These are phyloP conservation scores for Podaxis pistillaris DNA, from an alignment of 768 basidiomycete species.

Conservation along the genomic window DNA sequence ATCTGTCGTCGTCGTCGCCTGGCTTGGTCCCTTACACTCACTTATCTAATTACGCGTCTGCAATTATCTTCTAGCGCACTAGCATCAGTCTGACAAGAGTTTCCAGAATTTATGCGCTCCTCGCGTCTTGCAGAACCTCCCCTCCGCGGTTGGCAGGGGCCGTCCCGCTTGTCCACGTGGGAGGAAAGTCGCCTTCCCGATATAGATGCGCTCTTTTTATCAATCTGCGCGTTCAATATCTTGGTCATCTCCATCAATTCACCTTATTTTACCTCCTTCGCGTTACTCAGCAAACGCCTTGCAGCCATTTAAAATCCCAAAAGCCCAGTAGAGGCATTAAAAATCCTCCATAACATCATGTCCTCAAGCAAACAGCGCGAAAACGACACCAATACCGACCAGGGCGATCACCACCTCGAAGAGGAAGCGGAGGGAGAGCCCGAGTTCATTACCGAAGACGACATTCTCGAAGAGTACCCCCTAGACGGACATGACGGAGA, in stretches of 20 bases:
- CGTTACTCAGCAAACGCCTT: conserved; percentile 17
- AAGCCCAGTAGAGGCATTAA: background rate
- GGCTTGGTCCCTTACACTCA: background rate
- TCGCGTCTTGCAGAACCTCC: background rate
- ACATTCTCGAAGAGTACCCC: conserved; percentile 60
- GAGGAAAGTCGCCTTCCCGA: conserved; percentile 20
- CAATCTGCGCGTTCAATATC: conserved; percentile 5
- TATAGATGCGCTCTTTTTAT: conserved; percentile 28
- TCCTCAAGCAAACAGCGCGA: conserved; percentile 31
- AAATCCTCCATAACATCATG: conserved; percentile 24
- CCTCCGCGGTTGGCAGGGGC: background rate
- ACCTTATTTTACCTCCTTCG: background rate
- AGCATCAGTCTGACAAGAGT: background rate
- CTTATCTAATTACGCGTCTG: conserved; percentile 19
- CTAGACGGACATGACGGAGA: conserved; percentile 55
- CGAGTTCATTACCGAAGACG: conserved; percentile 64
- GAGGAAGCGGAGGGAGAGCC: conserved; percentile 13
- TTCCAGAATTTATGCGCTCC: conserved; percentile 5
- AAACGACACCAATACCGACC: conserved; percentile 39
- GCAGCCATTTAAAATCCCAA: background rate
- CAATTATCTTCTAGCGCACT: conserved; percentile 3
- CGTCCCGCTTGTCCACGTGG: conserved; percentile 12
- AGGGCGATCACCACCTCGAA: conserved; percentile 50
- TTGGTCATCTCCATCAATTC: conserved; percentile 8
- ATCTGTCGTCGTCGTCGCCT: conserved; percentile 14